Percentiles rank a stretch among this genome's conserved stretches.
These are phyloP conservation scores for Vigna hirtella DNA, from an alignment of 306 rosid genomes.

Conservation along the genomic window DNA sequence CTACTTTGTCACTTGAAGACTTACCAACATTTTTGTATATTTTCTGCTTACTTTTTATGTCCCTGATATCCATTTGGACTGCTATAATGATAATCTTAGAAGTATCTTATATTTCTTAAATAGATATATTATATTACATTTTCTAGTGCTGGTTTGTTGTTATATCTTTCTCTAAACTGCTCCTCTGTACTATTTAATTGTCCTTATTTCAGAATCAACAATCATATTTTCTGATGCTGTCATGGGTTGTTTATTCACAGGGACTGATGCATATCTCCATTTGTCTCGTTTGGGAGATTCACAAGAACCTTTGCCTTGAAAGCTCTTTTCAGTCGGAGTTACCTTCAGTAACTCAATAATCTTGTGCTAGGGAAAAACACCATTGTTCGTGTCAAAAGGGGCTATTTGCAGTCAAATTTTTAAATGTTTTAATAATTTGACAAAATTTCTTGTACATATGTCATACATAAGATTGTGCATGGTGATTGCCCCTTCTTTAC, in stretches of 20 bases:
- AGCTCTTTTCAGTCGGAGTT: constrained; percentile 5
- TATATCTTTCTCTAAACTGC: neutral
- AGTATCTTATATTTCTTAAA: neutral
- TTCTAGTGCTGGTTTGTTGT: neutral
- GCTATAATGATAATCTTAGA: neutral
- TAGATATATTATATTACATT: constrained; percentile 19
- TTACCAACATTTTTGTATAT: neutral
- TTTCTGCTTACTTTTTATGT: constrained; percentile 4
- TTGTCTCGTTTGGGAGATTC: constrained; percentile 93
- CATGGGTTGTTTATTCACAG: constrained; percentile 51
- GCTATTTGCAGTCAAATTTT: constrained; percentile 44
- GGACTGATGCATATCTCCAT: constrained; percentile 94
- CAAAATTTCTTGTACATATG: constrained; percentile 36
- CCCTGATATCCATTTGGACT: neutral
- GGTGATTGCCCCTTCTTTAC: constrained; percentile 16
- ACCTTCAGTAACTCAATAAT: constrained; percentile 14
- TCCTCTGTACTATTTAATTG: neutral
- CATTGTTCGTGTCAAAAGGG: constrained; percentile 7
- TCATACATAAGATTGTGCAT: constrained; percentile 15
- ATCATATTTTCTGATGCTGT: constrained; percentile 16
- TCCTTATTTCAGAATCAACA: constrained; percentile 7
- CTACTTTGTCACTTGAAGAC: neutral
- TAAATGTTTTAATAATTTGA: constrained; percentile 40
- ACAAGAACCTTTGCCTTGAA: constrained; percentile 83
- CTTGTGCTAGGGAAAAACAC: neutral